Evolutionary conservation across 2,329 filamentous ascomycete genomes (phyloP), one percentile per base, ranked within the genome.

Genomic region (Fusarium globosum): DNA sequence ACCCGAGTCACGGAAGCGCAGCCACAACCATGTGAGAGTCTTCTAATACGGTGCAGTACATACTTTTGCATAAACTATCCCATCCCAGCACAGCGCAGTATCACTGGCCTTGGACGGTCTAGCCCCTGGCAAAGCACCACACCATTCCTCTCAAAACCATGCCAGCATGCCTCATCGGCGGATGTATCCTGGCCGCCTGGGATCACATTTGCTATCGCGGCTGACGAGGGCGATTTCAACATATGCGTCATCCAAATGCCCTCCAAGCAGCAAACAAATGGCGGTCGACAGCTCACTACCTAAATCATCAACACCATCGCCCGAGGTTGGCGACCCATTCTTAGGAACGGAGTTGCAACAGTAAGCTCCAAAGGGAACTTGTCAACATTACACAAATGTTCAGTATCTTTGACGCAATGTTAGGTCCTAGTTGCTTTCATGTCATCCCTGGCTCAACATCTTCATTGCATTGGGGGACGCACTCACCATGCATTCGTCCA

Each of bases 21-120:
- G 56, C 61, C 72, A 73, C 66, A 59, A 45, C 57, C 64, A 67
- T 77, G 68, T 76, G 71, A 76, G 59, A 46, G 65, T 67, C 64
- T 39, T 43, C 63, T 26, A 36, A 52, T 36, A 52, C 33, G n/a
- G 33, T 52, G 33, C 48, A 26, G n/a, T 52, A 52, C 46, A 66
- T 61, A 58, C 68, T 68, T 68, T 57, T 49, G 53, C 38, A 66
- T 65, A 65, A 49, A 39, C 38, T 39, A 48, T 45, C 42, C 41
- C 56, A 41, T 56, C 66, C 35, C 46, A 56, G 53, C 57, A 67
- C 49, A 61, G 45, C 51, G 33, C 41, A 49, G 41, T 42, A 52
- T 45, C 51, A 63, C 58, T 51, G 36, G 20, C n/a, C 35, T 30
- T 41, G 35, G 36, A 48, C 53, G 42, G 39, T 55, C 43, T 62